Conservation (phyloP, 2,329 filamentous ascomycete species). For the Lomentospora prolificans region DNA sequence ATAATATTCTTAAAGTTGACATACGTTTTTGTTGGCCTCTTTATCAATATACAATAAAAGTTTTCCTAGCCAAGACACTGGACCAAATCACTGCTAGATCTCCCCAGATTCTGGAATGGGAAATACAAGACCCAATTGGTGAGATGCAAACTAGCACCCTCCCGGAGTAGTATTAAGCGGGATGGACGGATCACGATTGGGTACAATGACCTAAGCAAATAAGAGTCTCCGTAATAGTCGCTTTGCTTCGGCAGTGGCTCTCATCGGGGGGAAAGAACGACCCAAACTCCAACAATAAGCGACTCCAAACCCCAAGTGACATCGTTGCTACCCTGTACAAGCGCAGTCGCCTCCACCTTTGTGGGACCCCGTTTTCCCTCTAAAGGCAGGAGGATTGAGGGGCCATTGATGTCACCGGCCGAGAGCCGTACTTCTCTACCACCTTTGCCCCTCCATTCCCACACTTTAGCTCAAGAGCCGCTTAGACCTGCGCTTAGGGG, state of each 20-base stretch:
- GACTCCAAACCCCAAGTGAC: neutral
- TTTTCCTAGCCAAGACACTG: too few species aligned
- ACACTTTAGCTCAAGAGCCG: conserved; percentile 5
- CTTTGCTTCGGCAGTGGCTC: conserved; percentile 15
- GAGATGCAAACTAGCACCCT: too few species aligned
- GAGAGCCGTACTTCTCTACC: neutral
- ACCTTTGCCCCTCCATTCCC: neutral
- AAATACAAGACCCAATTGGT: too few species aligned
- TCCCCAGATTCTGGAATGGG: too few species aligned
- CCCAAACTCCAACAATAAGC: neutral
- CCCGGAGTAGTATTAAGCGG: too few species aligned
- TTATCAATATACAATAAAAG: too few species aligned
- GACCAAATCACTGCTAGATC: too few species aligned
- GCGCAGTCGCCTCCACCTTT: neutral
- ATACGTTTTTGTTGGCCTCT: too few species aligned
- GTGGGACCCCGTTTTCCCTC: neutral
- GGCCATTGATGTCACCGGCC: conserved; percentile 4
- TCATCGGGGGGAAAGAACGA: neutral
- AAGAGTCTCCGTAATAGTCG: conserved; percentile 7
- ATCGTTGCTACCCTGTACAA: too few species aligned
- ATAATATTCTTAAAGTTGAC: too few species aligned
- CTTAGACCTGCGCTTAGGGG: conserved; percentile 17
- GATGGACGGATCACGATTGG: too few species aligned
- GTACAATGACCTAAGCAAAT: neutral
- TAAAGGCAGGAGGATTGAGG: neutral